Percentiles rank a stretch among this genome's conserved stretches.
Conservation (phyloP, 305 asterid genomes). For the Coffea humblotiana region DNA sequence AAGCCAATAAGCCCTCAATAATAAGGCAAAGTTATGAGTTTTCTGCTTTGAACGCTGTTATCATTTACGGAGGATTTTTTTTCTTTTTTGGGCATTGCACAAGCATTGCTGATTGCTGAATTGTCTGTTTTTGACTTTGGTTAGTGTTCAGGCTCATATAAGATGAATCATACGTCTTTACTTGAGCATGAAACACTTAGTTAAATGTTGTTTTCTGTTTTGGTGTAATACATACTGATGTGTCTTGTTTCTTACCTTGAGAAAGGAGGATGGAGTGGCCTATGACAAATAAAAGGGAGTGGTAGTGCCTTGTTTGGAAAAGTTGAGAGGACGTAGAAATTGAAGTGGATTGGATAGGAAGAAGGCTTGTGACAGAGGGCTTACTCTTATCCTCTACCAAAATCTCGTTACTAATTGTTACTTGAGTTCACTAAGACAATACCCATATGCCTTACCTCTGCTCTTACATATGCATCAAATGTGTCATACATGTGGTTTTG, state of each 20-base stretch:
- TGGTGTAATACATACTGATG: too few species aligned
- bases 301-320: neutral
- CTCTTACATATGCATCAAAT: neutral
- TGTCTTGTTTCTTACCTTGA: too few species aligned
- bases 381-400: neutral
- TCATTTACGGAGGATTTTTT: neutral
- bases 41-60: neutral
- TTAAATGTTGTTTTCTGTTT: too few species aligned
- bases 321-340: too few species aligned
- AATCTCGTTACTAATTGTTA: neutral
- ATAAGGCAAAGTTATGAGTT: neutral
- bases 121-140: neutral
- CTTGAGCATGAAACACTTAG: neutral
- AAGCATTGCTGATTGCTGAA: neutral
- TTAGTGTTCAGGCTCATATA: neutral
- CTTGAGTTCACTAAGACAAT: neutral
- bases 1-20: neutral
- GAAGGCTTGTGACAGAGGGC: too few species aligned
- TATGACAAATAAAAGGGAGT: neutral
- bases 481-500: neutral
- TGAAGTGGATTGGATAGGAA: too few species aligned
- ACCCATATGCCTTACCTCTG: neutral
- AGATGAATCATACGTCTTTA: too few species aligned
- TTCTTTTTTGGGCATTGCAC: neutral
- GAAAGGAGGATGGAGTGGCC: neutral